phyloP scores from a whole-genome alignment of 306 rosid genomes.

The Prunus dulcis region DNA sequence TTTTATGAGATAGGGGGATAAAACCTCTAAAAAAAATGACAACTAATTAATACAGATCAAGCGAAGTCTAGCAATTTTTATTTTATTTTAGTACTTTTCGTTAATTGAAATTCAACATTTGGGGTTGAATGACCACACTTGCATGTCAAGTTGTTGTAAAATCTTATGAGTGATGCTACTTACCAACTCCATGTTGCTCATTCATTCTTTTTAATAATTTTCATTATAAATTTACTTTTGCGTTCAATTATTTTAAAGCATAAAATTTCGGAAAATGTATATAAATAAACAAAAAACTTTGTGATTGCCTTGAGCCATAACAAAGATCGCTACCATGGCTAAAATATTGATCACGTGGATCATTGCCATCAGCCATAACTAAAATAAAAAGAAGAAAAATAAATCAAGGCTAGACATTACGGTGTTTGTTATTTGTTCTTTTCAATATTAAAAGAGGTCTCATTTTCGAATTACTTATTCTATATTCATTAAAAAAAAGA shows the following conservation, averaged over 20 bases:
- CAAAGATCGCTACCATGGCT: neutral
- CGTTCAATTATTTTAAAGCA: neutral
- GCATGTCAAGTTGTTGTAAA: neutral
- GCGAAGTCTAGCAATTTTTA: accelerated
- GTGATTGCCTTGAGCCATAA: neutral
- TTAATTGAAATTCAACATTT: neutral
- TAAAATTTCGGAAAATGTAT: neutral
- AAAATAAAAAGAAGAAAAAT: no score
- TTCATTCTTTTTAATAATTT: neutral
- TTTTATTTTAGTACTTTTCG: no score
- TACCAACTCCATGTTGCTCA: neutral
- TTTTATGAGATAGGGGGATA: no score
- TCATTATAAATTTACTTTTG: neutral
- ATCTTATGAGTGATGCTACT: neutral
- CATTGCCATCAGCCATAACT: neutral
- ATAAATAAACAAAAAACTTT: neutral
- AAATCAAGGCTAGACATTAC: no score
- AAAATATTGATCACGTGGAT: neutral
- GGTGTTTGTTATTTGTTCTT: no score
- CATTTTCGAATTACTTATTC: no score
- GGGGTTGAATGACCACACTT: neutral
- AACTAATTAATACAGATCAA: no score
- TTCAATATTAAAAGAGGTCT: no score
- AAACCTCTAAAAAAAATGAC: no score
- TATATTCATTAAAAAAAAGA: no score